Conservation (phyloP, 2,329 filamentous ascomycete genomes). For the Iodosphaeria phyllophila region DNA sequence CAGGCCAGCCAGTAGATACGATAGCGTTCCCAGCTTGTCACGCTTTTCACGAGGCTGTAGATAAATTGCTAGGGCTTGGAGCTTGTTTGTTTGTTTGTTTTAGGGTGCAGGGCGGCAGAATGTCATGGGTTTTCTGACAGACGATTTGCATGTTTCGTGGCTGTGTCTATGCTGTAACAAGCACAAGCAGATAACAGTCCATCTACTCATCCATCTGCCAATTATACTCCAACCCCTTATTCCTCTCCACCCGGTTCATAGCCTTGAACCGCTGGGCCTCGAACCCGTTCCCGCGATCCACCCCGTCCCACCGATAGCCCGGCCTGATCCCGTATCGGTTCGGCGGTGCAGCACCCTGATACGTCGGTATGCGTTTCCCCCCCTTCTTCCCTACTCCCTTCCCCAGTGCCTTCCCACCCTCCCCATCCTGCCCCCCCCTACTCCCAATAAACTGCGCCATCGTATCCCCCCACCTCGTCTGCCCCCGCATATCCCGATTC, state of each 20-base stretch:
- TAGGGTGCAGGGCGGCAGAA: too few relatives aligned
- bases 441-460: slow-evolving; percentile 63
- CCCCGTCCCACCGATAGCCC: slow-evolving; percentile 91
- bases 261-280: slow-evolving; percentile 86
- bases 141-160: background rate
- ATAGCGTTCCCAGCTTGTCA: too few relatives aligned
- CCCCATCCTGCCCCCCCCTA: too few relatives aligned
- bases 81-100: background rate
- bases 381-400: slow-evolving; percentile 10
- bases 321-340: slow-evolving; percentile 90
- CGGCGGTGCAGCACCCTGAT: slow-evolving; percentile 63
- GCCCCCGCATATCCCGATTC: slow-evolving; percentile 64
- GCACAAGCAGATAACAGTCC: slow-evolving; percentile 2
- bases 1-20: too few relatives aligned
- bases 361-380: slow-evolving; percentile 40
- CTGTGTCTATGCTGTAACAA: slow-evolving; percentile 1
- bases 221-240: slow-evolving; percentile 67
- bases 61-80: background rate
- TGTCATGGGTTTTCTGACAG: background rate
- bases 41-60: too few relatives aligned
- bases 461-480: slow-evolving; percentile 82
- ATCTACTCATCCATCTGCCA: slow-evolving; percentile 88
- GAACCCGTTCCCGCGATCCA: slow-evolving; percentile 85
- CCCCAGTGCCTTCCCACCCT: slow-evolving; percentile 4
- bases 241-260: slow-evolving; percentile 57